Evolutionary conservation across 108 stramenopile species (phyloP), one percentile per base, ranked within the genome.

Genomic region (Pseudonitzschia multiseries): DNA sequence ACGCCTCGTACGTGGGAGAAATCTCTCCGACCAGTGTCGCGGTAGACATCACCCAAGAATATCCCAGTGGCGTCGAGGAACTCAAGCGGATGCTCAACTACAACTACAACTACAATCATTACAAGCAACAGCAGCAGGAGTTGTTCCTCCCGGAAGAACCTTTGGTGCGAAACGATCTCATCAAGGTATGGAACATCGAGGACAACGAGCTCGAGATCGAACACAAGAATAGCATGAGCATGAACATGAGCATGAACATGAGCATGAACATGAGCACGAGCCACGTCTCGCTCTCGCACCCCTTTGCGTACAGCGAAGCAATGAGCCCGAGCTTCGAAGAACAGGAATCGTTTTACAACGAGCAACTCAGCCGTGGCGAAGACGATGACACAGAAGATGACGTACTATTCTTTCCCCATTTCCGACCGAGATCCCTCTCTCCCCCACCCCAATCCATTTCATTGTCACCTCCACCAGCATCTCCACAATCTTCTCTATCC

Each of bases 181-280:
- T 56, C 54, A 56, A 56, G 54, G 54, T 56, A 9, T 56, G 54
- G 54, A 56, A 56, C 54, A 21, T 56, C 22, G 54, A 56, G 10
- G 54, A 56, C 52, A n/a, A n/a, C 36, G 36, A 36, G 36, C 36
- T 36, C 4, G 36, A 36, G 36, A 6, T 6, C 36, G 36, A 36
- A 6, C 36, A 36, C 36, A 36, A 36, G 36, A 36, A 36, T 36
- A 2, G 36, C 36, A 2, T 36, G 36, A 6, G 36, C 36, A 36
- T 5, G 4, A 2, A 36, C 36, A 6, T 2, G 4, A 36, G 36
- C 36, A 36, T 5, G 2, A 2, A 36, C 36, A n/a, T n/a, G n/a
- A n/a, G n/a, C n/a, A n/a, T n/a, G n/a, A 36, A 36, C 36, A 36
- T 5, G 4, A 5, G 6, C 36, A 36, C 4, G 4, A 36, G 6